Evolutionary conservation across 371 early-diverging fungal genomes (phyloP), one percentile per base, ranked within the genome.

Genomic region (Globomyces sp.): DNA sequence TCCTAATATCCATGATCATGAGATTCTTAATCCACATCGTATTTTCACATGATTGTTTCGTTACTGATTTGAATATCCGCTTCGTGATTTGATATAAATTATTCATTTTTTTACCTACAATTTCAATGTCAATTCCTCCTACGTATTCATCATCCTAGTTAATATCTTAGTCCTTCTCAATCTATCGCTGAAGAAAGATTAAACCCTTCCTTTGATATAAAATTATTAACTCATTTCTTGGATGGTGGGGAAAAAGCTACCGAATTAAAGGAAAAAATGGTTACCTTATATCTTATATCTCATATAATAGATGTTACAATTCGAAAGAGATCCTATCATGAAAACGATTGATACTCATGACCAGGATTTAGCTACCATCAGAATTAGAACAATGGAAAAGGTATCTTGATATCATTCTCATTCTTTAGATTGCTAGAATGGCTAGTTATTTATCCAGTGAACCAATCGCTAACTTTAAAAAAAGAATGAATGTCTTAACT

Each of bases 381-480:
- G 95, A 69, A 91, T 89, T 72, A 87, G 93, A 58, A 90, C 93
- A 48, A 91, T 94, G 90, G 86, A 85, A 72, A 94, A 92, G 82
- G 86, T 85, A 63, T n/a, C 8, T 41, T 65, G 24, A 9, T 3
- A 45, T 37, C 37, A 84, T 86, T 24, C 24, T 24, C 24, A 24
- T 24, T 24, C 83, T 88, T 72, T 24, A 49, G 67, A 67, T 73
- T 40, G 85, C 86, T 58, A 84, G 86, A 40, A 74, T 92, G 67
- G 86, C 91, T 10, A 83, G 89, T 74, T 86, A 87, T 70, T 80
- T 94, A 43, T 80, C 86, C 58, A 87, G 84, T 70, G 91, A 92
- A 67, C 86, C 93, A 42, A 82, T 88, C 3, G 83, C 85, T 5
- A 77, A 83, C 37, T 92, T 93, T 66, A 86, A 86, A 71, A 76